Percentiles rank a stretch among this genome's conserved stretches.
These are phyloP conservation scores for Oryza coarctata DNA, from an alignment of 176 grass and related monocot genomes.

Conservation along the genomic window DNA sequence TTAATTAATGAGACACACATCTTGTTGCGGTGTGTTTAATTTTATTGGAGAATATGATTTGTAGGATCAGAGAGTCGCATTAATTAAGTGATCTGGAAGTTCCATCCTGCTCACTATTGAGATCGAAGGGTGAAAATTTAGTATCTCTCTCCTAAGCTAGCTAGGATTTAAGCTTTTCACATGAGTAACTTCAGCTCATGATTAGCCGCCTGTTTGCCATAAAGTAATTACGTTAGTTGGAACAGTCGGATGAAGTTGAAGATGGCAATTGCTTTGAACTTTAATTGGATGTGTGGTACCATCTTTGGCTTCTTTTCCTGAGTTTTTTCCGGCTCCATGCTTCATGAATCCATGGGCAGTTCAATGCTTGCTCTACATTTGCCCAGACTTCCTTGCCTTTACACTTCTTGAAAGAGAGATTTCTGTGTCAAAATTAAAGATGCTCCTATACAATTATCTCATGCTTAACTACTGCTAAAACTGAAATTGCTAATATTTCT, in stretches of 20 bases:
- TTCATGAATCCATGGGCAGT: not conserved
- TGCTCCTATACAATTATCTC: constrained; percentile 21
- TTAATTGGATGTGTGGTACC: not conserved
- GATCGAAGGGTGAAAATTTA: not conserved
- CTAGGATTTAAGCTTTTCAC: not conserved
- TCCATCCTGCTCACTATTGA: constrained; percentile 4
- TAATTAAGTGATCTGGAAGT: constrained; percentile 7
- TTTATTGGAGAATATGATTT: not conserved
- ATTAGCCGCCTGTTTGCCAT: not conserved
- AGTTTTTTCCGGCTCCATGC: not conserved
- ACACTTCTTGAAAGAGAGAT: not conserved
- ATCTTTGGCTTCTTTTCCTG: not conserved
- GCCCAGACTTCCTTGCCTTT: constrained; percentile 5
- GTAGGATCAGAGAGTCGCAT: not conserved
- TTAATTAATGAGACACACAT: constrained; percentile 31
- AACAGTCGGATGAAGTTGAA: not conserved
- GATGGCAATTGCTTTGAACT: not conserved
- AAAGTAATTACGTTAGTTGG: not conserved
- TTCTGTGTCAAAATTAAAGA: not conserved
- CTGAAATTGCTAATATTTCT: constrained; percentile 7
- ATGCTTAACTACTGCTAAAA: constrained; percentile 8
- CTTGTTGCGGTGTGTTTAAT: not conserved
- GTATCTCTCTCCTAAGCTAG: not conserved
- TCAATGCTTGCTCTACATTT: not conserved
- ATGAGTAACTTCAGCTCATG: not conserved